Conservation (phyloP, 2,329 filamentous ascomycete genomes). For the Lasiodiplodia sp. region DNA sequence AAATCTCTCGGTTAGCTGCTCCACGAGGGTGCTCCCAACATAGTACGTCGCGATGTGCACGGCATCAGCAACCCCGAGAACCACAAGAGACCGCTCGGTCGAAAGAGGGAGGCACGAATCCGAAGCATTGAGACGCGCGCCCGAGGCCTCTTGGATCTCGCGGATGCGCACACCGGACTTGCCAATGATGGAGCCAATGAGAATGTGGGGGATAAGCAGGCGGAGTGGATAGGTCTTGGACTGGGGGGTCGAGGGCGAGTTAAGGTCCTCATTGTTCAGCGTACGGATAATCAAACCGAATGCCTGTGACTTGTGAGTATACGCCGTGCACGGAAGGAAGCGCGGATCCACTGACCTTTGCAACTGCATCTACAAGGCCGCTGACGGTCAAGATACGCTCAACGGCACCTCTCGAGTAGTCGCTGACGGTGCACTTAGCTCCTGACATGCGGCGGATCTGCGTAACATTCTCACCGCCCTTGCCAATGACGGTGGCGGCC, state of each 20-base stretch:
- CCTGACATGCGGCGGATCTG: slow-evolving; percentile 94
- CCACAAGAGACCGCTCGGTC: slow-evolving; percentile 95
- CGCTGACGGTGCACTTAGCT: slow-evolving; percentile 98
- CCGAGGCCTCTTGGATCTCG: slow-evolving; percentile 97
- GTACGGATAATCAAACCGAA: slow-evolving; percentile 98
- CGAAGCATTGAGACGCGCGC: slow-evolving; percentile 93
- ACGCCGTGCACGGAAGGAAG: slow-evolving; percentile 38
- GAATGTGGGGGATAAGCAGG: slow-evolving; percentile 92
- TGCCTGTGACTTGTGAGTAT: slow-evolving; percentile 63
- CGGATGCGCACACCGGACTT: slow-evolving; percentile 96
- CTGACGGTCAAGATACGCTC: slow-evolving; percentile 98
- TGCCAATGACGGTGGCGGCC: slow-evolving; percentile 96
- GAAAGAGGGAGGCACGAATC: slow-evolving; percentile 94
- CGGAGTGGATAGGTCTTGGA: slow-evolving; percentile 98
- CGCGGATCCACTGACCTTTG: slow-evolving; percentile 71
- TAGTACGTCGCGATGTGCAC: slow-evolving; percentile 99
- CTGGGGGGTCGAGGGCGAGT: slow-evolving; percentile 84
- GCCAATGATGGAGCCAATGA: slow-evolving; percentile 98
- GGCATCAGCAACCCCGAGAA: slow-evolving; percentile 96
- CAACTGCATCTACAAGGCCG: slow-evolving; percentile 92
- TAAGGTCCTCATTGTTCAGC: slow-evolving; percentile 93
- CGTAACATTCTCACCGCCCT: slow-evolving; percentile 97
- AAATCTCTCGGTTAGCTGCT: slow-evolving; percentile 96
- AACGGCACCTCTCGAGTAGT: slow-evolving; percentile 95
- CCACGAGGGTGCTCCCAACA: slow-evolving; percentile 94